A percentile compares a stretch with the other conserved stretches of the same genome.
Evolutionary conservation across 169 alveolate species (phyloP).

Genomic region (Cryptosporidium parvum): DNA sequence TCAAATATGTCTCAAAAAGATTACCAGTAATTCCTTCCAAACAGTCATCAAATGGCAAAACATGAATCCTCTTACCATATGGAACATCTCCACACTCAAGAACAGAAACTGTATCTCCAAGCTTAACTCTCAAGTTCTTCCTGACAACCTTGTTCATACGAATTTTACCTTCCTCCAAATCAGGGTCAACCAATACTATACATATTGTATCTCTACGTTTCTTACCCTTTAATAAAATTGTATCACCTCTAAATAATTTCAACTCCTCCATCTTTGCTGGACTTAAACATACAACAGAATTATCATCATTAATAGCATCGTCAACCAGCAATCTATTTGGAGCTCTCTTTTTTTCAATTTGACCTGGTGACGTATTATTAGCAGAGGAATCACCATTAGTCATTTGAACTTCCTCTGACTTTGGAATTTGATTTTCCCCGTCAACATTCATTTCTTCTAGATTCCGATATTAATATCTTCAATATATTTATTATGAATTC

Average conservation of each 20-base stretch:
- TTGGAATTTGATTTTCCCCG: conserved; percentile 50
- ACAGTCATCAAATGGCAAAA: conserved; percentile 99
- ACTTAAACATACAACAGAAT: conserved; percentile 96
- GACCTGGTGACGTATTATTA: background rate
- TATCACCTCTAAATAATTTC: conserved; percentile 98
- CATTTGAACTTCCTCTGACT: conserved; percentile 49
- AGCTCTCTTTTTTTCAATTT: conserved; percentile 86
- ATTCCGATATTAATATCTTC: conserved; percentile 3
- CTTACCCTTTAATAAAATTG: conserved; percentile 98
- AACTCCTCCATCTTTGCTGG: conserved; percentile 96
- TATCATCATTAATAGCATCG: conserved; percentile 99
- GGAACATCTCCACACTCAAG: conserved; percentile 97
- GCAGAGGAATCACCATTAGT: conserved; percentile 34
- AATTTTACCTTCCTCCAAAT: conserved; percentile 96
- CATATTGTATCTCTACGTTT: conserved; percentile 98
- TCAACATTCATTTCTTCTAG: conserved; percentile 67
- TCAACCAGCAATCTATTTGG: conserved; percentile 94
- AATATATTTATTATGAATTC: background rate
- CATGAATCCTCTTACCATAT: conserved; percentile 98
- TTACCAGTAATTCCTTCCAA: conserved; percentile 99
- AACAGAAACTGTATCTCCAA: conserved; percentile 97
- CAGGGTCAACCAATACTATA: conserved; percentile 97
- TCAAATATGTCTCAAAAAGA: conserved; percentile 96
- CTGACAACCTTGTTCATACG: conserved; percentile 96
- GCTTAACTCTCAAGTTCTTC: conserved; percentile 96